phyloP scores from a whole-genome alignment of 805 yeast genomes.

The Yarrowia sp. region DNA sequence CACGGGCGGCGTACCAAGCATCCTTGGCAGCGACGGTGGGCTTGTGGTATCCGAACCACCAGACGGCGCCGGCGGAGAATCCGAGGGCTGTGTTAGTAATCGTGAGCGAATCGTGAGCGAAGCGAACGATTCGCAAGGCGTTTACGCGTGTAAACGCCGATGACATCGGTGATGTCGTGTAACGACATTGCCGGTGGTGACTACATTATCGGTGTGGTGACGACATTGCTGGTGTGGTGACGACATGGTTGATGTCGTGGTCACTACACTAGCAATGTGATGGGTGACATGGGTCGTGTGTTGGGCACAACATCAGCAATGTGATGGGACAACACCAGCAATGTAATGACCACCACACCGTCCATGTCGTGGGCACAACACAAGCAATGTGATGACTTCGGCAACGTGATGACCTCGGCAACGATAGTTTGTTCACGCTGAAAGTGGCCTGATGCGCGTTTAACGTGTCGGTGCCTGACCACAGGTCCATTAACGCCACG shows the following conservation, averaged over 20 bases:
- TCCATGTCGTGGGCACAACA: no score
- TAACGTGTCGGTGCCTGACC: no score
- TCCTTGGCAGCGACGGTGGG: slow-evolving; percentile 73
- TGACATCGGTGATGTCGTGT: background rate
- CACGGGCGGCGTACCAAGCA: slow-evolving; percentile 74
- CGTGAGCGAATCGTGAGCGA: background rate
- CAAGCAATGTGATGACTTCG: no score
- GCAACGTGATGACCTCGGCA: no score
- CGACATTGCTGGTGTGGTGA: background rate
- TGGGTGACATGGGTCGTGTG: no score
- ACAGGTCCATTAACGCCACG: no score
- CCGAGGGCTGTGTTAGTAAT: slow-evolving; percentile 47
- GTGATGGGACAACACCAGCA: no score
- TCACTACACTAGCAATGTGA: background rate
- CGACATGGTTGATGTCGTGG: background rate
- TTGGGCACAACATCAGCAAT: no score
- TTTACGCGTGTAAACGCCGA: background rate
- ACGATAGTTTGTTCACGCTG: no score
- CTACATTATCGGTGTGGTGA: background rate
- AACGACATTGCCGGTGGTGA: background rate
- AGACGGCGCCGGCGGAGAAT: slow-evolving; percentile 60
- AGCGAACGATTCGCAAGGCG: no score
- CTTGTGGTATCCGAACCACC: slow-evolving; percentile 88
- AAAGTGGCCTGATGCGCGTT: no score
- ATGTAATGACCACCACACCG: no score